Base-by-base conservation (phyloP, 441 rosid species). In the Breynia disticha region DNA sequence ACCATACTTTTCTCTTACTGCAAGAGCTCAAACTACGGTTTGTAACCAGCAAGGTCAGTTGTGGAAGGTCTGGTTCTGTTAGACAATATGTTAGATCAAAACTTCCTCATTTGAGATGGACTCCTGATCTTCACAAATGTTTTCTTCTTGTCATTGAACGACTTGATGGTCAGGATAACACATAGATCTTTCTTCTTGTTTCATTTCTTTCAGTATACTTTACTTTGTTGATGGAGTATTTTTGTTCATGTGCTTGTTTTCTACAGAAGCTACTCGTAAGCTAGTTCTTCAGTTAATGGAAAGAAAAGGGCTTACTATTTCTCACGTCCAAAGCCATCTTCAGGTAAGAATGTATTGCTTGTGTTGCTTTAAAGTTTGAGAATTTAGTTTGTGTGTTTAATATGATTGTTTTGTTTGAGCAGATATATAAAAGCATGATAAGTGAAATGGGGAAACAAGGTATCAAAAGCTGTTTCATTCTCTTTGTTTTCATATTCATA, bases 251-350 rank as follows among this genome's bases (percentile, higher is more conserved):
- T n/a, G n/a, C 9, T 52, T n/a, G 22, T n/a, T 19, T 11, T 18
- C 1, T 41, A 17, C 39, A 91, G 98, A 80, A 79, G 97, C 98
- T 20, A 91, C 98, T 14, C 98, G 97, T 21, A 91, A 91, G 63
- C 89, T 88, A 11, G 98, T 91, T 64, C 97, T 88, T 49, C 91
- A 86, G 77, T 51, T 86, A 55, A 91, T 91, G 98, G 95, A 86
- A 76, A 94, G 88, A 67, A 82, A 86, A 64, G 98, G 97, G 49
- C 91, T 91, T 48, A 91, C 95, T 55, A 91, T 91, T 65, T 83
- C 97, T 54, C 98, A 91, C 65, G 98, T 91, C 57, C 88, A 91
- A 76, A 91, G 98, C 81, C 98, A 91, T 65, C 95, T 91, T 38
- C 98, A 91, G 94, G 98, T 88, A 1, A 15, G 56, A 39, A 17